Evolutionary conservation across 257 asterid species (phyloP), one percentile per base, ranked within the genome.

Genomic region (Mentha longifolia): DNA sequence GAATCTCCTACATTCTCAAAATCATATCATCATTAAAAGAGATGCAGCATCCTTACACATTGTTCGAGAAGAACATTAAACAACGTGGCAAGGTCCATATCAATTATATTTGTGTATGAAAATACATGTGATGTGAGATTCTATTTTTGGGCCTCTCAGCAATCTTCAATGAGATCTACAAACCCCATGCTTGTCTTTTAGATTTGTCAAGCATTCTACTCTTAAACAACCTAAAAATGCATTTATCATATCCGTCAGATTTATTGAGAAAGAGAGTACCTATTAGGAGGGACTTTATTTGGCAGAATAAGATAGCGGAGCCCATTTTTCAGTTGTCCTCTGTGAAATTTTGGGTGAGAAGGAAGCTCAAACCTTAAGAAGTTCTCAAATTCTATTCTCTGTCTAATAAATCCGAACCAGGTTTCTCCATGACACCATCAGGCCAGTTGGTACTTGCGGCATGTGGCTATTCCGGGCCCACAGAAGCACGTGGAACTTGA

Each of bases 381-480:
- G 16, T 74, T 89, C 76, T 88, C 94, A 14, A 89, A 72, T 70
- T 85, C 92, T 68, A 79, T 61, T 76, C 92, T 85, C 76, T 81
- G 72, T 88, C 99, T 50, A 73, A 77, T 30, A 77, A 65, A 67
- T 92, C 95, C 57, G 75, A 74, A 59, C 83, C 87, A 79, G 89
- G 88, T 61, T 81, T 92, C 80, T 92, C 99, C 19, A 83, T 58
- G 76, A 88, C 79, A 62, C 97, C 96, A 80, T 88, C 98, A 50
- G 95, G 91, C 96, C 95, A 95, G 43, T 95, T 59, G 66, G 95
- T 95, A 76, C 97, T 89, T 35, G 98, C 96, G 47, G 99, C 99
- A 86, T 95, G 99, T 71, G 99, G 98, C 87, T 95, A 98, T 77
- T 95, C 97, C 35, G 97, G 98, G 15, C 99, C 99, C 78, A 85